Evolutionary conservation across 495 filamentous ascomycete genomes (phyloP).

Genomic region (Trichoderma erinaceum): DNA sequence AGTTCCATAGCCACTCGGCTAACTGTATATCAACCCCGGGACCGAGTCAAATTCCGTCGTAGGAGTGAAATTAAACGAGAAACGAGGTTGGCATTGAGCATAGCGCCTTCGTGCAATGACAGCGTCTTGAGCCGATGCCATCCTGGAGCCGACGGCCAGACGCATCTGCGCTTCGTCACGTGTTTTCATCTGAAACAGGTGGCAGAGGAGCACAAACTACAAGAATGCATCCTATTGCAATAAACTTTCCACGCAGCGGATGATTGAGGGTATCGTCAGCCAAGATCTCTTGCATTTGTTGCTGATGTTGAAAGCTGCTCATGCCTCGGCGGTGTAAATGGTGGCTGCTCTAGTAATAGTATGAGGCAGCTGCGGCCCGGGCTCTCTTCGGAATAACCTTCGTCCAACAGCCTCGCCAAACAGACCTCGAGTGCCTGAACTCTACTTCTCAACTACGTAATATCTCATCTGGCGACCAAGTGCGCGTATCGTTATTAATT

Average conservation of each 20-base stretch:
- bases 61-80: neutral
- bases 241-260: too few species aligned
- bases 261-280: too few species aligned
- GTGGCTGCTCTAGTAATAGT: neutral
- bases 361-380: neutral
- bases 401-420: neutral
- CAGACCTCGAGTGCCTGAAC: too few species aligned
- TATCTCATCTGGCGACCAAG: neutral
- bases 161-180: neutral
- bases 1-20: neutral
- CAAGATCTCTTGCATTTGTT: too few species aligned
- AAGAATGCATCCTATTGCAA: neutral
- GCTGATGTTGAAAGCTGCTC: neutral
- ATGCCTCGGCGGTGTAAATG: neutral
- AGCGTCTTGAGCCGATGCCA: neutral
- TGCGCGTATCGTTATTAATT: neutral
- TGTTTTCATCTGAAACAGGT: neutral
- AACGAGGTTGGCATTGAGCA: neutral
- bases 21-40: neutral
- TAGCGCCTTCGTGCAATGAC: neutral
- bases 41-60: neutral
- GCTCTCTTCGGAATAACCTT: neutral
- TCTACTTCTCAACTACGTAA: too few species aligned
- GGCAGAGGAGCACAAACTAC: neutral
- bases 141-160: neutral